Evolutionary conservation across 1,284 basidiomycete genomes (phyloP).

Genomic region (Flammula alnicola): DNA sequence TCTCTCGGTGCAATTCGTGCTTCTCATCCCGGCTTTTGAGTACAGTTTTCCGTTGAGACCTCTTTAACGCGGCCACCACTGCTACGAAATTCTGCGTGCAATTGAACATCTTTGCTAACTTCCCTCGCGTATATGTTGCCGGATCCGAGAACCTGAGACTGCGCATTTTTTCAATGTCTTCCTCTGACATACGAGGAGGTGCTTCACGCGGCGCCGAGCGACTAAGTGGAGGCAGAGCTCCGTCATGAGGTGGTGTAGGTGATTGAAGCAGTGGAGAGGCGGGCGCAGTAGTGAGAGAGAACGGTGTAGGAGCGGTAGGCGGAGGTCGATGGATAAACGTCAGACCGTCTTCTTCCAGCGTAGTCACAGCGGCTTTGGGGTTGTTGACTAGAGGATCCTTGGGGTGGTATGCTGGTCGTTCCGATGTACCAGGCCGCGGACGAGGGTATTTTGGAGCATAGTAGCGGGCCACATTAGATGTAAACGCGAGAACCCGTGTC

Average conservation of each 20-base stretch:
- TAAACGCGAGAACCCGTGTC: slow-evolving; percentile 21
- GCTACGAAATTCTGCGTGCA: slow-evolving; percentile 61
- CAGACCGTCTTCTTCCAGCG: slow-evolving; percentile 57
- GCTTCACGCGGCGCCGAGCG: slow-evolving; percentile 38
- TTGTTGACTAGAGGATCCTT: slow-evolving; percentile 68
- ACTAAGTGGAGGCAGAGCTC: slow-evolving; percentile 48
- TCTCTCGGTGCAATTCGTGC: slow-evolving; percentile 45
- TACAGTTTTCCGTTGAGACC: slow-evolving; percentile 44
- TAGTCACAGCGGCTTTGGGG: slow-evolving; percentile 58
- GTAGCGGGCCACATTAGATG: slow-evolving; percentile 22
- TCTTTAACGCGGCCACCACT: slow-evolving; percentile 59
- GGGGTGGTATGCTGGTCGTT: slow-evolving; percentile 62
- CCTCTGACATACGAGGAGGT: slow-evolving; percentile 45
- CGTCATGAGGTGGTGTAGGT: slow-evolving; percentile 31
- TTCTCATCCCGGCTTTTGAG: slow-evolving; percentile 41
- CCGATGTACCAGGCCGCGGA: slow-evolving; percentile 52
- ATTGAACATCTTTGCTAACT: slow-evolving; percentile 62
- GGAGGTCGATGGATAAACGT: slow-evolving; percentile 83
- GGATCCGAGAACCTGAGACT: slow-evolving; percentile 59
- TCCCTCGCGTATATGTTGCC: slow-evolving; percentile 49
- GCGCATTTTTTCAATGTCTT: slow-evolving; percentile 59
- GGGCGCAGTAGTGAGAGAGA: slow-evolving; percentile 69
- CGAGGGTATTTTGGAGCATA: slow-evolving; percentile 45
- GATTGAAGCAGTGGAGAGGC: slow-evolving; percentile 66
- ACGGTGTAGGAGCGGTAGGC: slow-evolving; percentile 69